Evolutionary conservation across 169 alveolate genomes (phyloP).

Genomic region (Theileria equi): DNA sequence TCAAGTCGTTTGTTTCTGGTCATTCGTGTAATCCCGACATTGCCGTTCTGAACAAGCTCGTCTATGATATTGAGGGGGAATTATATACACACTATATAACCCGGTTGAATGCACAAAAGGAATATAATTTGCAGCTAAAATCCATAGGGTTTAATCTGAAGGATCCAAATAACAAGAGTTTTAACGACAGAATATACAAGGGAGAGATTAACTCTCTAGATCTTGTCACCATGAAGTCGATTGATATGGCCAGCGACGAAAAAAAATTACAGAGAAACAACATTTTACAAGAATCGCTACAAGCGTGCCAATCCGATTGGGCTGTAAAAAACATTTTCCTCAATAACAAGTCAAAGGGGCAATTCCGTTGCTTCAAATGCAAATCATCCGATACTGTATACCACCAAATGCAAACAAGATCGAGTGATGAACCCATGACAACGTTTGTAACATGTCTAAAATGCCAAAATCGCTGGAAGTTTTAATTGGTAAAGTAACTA

Average conservation of each 20-base stretch:
- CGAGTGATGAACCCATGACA: constrained; percentile 99
- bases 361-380: constrained; percentile 93
- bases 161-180: constrained; percentile 85
- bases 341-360: constrained; percentile 76
- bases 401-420: constrained; percentile 93
- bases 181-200: constrained; percentile 79
- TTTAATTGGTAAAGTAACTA: constrained; percentile 47
- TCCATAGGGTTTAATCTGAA: constrained; percentile 85
- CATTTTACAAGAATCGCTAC: constrained; percentile 77
- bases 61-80: constrained; percentile 73
- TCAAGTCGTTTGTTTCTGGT: constrained; percentile 59
- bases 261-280: constrained; percentile 82
- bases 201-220: constrained; percentile 79
- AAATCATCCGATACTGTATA: constrained; percentile 85
- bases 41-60: constrained; percentile 63
- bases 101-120: constrained; percentile 68
- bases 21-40: constrained; percentile 56
- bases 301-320: constrained; percentile 94
- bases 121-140: constrained; percentile 79
- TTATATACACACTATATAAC: constrained; percentile 54
- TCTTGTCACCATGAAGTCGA: constrained; percentile 86
- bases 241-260: constrained; percentile 90
- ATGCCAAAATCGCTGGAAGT: constrained; percentile 92
- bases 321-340: constrained; percentile 80
- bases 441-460: constrained; percentile 93